These are phyloP conservation scores for Lactarius sp. DNA, from an alignment of 768 basidiomycete genomes.

Conservation along the genomic window DNA sequence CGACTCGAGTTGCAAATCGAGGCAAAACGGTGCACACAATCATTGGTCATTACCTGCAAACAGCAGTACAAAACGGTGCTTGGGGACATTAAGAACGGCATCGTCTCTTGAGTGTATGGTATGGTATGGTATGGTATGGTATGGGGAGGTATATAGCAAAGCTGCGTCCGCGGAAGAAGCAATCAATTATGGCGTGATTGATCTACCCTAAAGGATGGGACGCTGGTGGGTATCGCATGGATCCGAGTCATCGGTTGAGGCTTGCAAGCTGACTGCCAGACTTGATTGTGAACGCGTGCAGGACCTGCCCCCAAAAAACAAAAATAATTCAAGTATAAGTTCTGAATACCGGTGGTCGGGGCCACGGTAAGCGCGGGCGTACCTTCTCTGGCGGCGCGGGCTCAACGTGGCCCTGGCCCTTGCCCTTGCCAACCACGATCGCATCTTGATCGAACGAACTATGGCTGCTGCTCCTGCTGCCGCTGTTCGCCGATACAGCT, in stretches of 20 bases:
- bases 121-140: conserved; percentile 1
- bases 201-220: too few species aligned
- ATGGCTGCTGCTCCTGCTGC: not conserved
- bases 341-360: too few species aligned
- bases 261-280: conserved; percentile 13
- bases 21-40: not conserved
- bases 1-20: not conserved
- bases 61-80: conserved; percentile 5
- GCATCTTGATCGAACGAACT: conserved; percentile 3
- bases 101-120: not conserved
- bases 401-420: not conserved
- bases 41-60: conserved; percentile 2
- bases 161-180: not conserved
- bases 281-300: conserved; percentile 13
- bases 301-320: not conserved
- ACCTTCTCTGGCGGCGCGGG: conserved; percentile 11
- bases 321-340: too few species aligned
- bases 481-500: not conserved
- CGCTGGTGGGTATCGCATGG: not conserved
- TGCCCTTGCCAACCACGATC: not conserved
- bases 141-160: conserved; percentile 11
- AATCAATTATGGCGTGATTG: conserved; percentile 1
- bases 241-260: not conserved
- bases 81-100: conserved; percentile 3
- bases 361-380: too few species aligned